phyloP scores from a whole-genome alignment of 345 rosid genomes.

The Toxicodendron radicans region DNA sequence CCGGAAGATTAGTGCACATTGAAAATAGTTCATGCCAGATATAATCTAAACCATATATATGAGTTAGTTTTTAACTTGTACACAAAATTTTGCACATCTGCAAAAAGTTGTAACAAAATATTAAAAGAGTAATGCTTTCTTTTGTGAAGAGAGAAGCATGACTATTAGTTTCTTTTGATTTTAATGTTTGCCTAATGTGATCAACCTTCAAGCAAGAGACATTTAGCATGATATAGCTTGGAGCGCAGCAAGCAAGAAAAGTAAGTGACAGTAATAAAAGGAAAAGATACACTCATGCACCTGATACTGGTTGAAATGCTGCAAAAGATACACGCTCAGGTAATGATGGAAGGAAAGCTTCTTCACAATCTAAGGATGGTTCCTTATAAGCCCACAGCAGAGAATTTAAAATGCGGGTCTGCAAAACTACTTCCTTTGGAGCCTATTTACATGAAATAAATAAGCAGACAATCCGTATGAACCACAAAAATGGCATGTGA shows the following conservation, averaged over 20 bases:
- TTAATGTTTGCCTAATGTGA: too few species aligned
- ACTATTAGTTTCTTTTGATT: too few species aligned
- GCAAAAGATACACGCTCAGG: slow-evolving; percentile 71
- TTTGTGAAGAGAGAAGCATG: neutral
- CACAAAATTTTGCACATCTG: too few species aligned
- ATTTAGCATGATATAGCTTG: neutral
- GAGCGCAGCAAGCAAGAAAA: neutral
- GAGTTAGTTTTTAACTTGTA: too few species aligned
- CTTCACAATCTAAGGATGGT: slow-evolving; percentile 45
- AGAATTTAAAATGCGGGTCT: slow-evolving; percentile 59
- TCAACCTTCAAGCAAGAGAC: neutral
- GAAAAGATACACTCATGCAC: slow-evolving; percentile 34
- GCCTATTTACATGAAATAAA: slow-evolving; percentile 37
- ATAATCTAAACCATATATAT: too few species aligned
- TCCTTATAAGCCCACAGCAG: slow-evolving; percentile 64
- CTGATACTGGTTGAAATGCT: slow-evolving; percentile 66
- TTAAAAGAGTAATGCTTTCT: too few species aligned
- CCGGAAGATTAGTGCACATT: too few species aligned
- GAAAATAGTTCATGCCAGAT: too few species aligned
- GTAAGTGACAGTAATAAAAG: neutral
- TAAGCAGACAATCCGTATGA: slow-evolving; percentile 23
- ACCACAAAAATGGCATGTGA: slow-evolving; percentile 12
- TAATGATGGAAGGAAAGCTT: slow-evolving; percentile 55
- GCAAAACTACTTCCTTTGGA: slow-evolving; percentile 57
- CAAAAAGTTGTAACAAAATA: neutral